A percentile compares a stretch with the other conserved stretches of the same genome.
Conservation (phyloP, 176 grass and related monocot species). For the Stipa capillata region DNA sequence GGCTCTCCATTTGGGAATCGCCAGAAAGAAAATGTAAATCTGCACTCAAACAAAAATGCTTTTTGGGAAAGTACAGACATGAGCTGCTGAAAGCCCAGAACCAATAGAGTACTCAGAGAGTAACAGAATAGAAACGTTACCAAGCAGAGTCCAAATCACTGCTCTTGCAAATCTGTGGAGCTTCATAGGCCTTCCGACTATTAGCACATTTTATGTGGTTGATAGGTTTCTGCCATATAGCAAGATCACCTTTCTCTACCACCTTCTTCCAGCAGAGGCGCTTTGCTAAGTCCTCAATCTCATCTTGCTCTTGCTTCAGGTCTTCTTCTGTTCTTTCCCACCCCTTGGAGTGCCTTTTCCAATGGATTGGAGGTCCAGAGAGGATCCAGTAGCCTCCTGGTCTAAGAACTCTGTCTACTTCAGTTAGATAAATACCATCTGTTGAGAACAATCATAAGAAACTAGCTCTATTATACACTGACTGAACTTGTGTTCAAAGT, state of each 20-base stretch:
- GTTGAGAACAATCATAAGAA: background rate
- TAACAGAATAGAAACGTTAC: constrained; percentile 29
- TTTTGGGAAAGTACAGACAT: background rate
- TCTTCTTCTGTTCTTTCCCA: constrained; percentile 91
- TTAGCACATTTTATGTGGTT: constrained; percentile 65
- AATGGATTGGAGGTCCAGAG: constrained; percentile 76
- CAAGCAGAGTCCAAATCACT: constrained; percentile 57
- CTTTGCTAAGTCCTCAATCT: constrained; percentile 60
- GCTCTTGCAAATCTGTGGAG: constrained; percentile 52
- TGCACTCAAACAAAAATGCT: background rate
- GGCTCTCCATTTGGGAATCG: background rate
- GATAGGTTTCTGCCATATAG: constrained; percentile 83
- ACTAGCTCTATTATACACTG: background rate
- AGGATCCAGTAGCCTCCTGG: constrained; percentile 89
- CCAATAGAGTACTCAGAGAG: background rate
- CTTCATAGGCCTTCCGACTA: constrained; percentile 27
- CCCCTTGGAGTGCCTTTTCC: constrained; percentile 67
- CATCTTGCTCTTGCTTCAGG: constrained; percentile 82
- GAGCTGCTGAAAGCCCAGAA: background rate
- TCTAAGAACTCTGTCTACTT: constrained; percentile 86
- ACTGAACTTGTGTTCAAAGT: background rate
- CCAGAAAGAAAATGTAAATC: background rate
- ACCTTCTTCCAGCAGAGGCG: constrained; percentile 90
- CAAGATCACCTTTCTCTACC: constrained; percentile 76
- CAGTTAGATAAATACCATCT: constrained; percentile 66